Conservation (phyloP, 1,139 yeast species). For the Candida albicans region DNA sequence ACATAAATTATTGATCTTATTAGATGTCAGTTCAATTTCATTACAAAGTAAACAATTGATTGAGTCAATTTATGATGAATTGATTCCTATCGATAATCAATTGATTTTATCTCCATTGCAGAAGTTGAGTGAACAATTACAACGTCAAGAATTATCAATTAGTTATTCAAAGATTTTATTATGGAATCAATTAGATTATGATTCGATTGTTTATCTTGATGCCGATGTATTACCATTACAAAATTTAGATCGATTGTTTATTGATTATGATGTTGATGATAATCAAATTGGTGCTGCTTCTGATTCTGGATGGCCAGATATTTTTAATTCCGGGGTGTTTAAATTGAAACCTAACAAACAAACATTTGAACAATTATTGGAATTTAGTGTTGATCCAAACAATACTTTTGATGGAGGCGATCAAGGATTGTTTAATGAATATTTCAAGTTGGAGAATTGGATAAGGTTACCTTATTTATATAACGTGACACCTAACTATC, state of each 20-base stretch:
- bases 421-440: conserved; percentile 35
- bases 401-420: conserved; percentile 36
- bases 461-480: conserved; percentile 29
- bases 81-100: conserved; percentile 24
- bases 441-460: conserved; percentile 24
- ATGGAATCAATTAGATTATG: conserved; percentile 28
- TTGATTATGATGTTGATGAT: conserved; percentile 14
- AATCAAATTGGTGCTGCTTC: conserved; percentile 29
- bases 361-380: conserved; percentile 21
- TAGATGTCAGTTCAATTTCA: conserved; percentile 20
- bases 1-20: conserved; percentile 23
- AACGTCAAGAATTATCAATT: conserved; percentile 28
- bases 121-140: conserved; percentile 21
- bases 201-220: conserved; percentile 29
- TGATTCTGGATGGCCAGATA: conserved; percentile 42
- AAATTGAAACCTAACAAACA: conserved; percentile 24
- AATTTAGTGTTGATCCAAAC: conserved; percentile 14
- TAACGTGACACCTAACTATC: conserved; percentile 31
- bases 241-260: conserved; percentile 27
- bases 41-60: conserved; percentile 20
- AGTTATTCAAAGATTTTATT: conserved; percentile 30
- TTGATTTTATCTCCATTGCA: conserved; percentile 22
- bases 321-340: conserved; percentile 34
- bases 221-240: conserved; percentile 31
- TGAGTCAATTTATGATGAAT: conserved; percentile 23